Evolutionary conservation across 2,329 filamentous ascomycete species (phyloP).

Genomic region (Byssothecium circinans): DNA sequence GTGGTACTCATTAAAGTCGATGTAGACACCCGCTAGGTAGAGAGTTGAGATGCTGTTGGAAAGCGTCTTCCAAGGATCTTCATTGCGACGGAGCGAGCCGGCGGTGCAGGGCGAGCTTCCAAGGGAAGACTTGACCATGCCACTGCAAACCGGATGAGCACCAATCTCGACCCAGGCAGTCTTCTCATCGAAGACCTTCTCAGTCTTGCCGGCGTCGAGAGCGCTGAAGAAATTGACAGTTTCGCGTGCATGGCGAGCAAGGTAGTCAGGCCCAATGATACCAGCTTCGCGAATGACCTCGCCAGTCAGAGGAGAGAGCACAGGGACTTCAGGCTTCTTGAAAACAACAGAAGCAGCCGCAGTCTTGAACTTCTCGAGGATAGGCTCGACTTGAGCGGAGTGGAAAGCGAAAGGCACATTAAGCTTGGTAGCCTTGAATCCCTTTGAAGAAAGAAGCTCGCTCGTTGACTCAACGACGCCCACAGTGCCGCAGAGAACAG

Average conservation of each 20-base stretch:
- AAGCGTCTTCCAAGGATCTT: slow-evolving; percentile 67
- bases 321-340: slow-evolving; percentile 59
- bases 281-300: slow-evolving; percentile 61
- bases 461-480: slow-evolving; percentile 60
- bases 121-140: slow-evolving; percentile 68
- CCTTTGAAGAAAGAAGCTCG: slow-evolving; percentile 53
- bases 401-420: slow-evolving; percentile 70
- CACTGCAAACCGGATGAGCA: slow-evolving; percentile 70
- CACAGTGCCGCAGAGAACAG: slow-evolving; percentile 68
- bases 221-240: slow-evolving; percentile 70
- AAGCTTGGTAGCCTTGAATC: slow-evolving; percentile 64
- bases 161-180: slow-evolving; percentile 74
- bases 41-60: slow-evolving; percentile 60
- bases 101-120: slow-evolving; percentile 57
- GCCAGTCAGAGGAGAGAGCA: slow-evolving; percentile 69
- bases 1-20: slow-evolving; percentile 74
- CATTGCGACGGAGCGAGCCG: slow-evolving; percentile 64
- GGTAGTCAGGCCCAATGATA: slow-evolving; percentile 62
- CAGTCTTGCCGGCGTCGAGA: slow-evolving; percentile 60
- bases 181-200: slow-evolving; percentile 64
- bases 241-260: slow-evolving; percentile 66
- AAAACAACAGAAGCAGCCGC: slow-evolving; percentile 59
- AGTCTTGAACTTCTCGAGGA: slow-evolving; percentile 62
- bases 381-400: slow-evolving; percentile 65
- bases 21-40: slow-evolving; percentile 61